Percentiles rank a stretch among this genome's conserved stretches.
phyloP scores from a whole-genome alignment of 345 rosid genomes.

The Eutrema japonicum region DNA sequence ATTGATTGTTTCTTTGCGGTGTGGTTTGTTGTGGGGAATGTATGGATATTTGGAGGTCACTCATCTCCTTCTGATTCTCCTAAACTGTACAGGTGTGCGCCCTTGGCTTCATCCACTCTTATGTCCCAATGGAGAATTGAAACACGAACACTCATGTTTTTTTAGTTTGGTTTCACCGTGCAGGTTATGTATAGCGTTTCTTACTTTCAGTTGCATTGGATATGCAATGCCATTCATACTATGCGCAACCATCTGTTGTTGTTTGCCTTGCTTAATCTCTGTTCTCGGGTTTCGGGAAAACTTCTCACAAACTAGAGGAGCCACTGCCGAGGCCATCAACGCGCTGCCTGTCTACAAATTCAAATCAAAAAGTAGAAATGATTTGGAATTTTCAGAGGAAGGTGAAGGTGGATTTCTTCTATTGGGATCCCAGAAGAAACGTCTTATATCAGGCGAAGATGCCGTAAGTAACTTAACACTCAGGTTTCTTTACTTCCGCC shows the following conservation, averaged over 20 bases:
- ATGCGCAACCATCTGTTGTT: slow-evolving; percentile 90
- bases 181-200: slow-evolving; percentile 92
- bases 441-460: slow-evolving; percentile 80
- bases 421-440: slow-evolving; percentile 72
- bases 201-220: slow-evolving; percentile 89
- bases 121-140: neutral
- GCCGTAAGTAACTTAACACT: slow-evolving; percentile 60
- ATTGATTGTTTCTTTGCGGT: slow-evolving; percentile 92
- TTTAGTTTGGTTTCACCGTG: slow-evolving; percentile 39
- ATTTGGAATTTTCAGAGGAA: slow-evolving; percentile 50
- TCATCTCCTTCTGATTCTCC: slow-evolving; percentile 81
- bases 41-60: slow-evolving; percentile 93
- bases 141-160: slow-evolving; percentile 16
- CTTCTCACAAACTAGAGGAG: slow-evolving; percentile 80
- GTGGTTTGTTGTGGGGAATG: slow-evolving; percentile 96
- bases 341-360: slow-evolving; percentile 81
- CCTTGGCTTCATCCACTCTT: slow-evolving; percentile 7
- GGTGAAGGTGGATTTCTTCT: slow-evolving; percentile 74
- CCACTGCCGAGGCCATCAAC: slow-evolving; percentile 63
- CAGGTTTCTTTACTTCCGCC: neutral
- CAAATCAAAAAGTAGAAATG: slow-evolving; percentile 51
- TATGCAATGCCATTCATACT: slow-evolving; percentile 94
- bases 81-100: slow-evolving; percentile 70
- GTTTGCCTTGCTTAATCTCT: slow-evolving; percentile 90
- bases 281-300: slow-evolving; percentile 78